Conservation (phyloP, 1,139 yeast genomes). For the Pichia cactophila region DNA sequence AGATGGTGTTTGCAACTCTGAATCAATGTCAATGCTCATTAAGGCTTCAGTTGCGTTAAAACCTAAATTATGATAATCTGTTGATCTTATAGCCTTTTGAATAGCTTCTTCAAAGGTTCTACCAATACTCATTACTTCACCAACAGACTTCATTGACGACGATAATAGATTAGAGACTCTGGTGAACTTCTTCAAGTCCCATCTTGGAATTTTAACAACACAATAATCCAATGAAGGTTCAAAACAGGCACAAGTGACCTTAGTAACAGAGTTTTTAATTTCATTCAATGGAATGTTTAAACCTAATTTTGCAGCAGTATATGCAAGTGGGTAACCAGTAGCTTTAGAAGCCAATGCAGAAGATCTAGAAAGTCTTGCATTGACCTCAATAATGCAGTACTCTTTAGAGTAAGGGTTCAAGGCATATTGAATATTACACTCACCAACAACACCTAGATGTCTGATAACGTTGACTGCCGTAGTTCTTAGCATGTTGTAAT, state of each 20-base stretch:
- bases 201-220: slow-evolving; percentile 97
- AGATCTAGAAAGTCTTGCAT: slow-evolving; percentile 95
- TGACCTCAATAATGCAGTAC: slow-evolving; percentile 95
- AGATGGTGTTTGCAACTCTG: slow-evolving; percentile 88
- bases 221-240: slow-evolving; percentile 97
- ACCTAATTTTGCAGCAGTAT: slow-evolving; percentile 96
- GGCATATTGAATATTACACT: slow-evolving; percentile 97
- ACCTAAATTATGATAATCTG: slow-evolving; percentile 91
- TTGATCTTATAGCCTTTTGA: slow-evolving; percentile 95
- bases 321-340: slow-evolving; percentile 96
- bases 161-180: slow-evolving; percentile 84
- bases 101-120: slow-evolving; percentile 97
- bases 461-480: slow-evolving; percentile 96
- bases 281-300: slow-evolving; percentile 88
- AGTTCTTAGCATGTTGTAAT: slow-evolving; percentile 95
- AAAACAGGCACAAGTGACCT: slow-evolving; percentile 92
- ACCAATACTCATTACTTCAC: slow-evolving; percentile 98
- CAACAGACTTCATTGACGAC: slow-evolving; percentile 97
- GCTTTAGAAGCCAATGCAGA: slow-evolving; percentile 99
- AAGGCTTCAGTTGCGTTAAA: slow-evolving; percentile 83
- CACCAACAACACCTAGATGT: slow-evolving; percentile 98
- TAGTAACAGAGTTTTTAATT: slow-evolving; percentile 88
- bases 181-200: slow-evolving; percentile 96
- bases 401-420: slow-evolving; percentile 90
- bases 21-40: slow-evolving; percentile 84